Evolutionary conservation across 1,284 basidiomycete species (phyloP), one percentile per base, ranked within the genome.

Genomic region (Marasmius tenuissimus): DNA sequence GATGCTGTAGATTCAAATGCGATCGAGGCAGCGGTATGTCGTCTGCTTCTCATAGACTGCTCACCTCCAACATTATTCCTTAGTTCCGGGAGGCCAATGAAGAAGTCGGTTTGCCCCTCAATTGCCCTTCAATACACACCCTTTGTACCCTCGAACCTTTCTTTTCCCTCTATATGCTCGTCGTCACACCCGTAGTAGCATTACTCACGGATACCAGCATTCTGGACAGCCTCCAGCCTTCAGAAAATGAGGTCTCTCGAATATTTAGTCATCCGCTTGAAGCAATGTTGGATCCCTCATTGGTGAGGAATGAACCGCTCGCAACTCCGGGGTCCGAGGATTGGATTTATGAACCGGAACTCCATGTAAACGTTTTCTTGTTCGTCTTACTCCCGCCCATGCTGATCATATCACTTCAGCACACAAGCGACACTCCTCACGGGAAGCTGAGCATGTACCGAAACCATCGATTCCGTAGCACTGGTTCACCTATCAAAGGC

Each of bases 61-160:
- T 61, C 35, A 42, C 20, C 5, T 51, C 11, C 18, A 35, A n/a
- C n/a, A n/a, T n/a, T n/a, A 35, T 51, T 51, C 14, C 14, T n/a
- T 22, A 94, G 92, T 82, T 83, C 51, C 81, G 93, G 63, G 93
- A 96, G 75, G 94, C 93, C 0, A 73, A 85, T 64, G 93, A 96
- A 75, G 94, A 96, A 76, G 88, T 94, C 14, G 84, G 75, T 1
- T 78, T 96, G 0, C 88, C 92, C 0, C 70, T 85, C 1, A 63
- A 78, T 59, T 83, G 82, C 50, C 81, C 86, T 0, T 71, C 83
- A 57, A 75, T 94, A 10, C 81, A 90, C 70, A 80, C 81, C 0
- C 71, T 96, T n/a, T 86, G 87, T 40, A 75, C 80, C 4, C 77
- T 95, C 38, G 83, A 86, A 18, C 92, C 93, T 0, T 90, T 89